phyloP scores from a whole-genome alignment of 495 filamentous ascomycete species.

The Hamigera avellanea region DNA sequence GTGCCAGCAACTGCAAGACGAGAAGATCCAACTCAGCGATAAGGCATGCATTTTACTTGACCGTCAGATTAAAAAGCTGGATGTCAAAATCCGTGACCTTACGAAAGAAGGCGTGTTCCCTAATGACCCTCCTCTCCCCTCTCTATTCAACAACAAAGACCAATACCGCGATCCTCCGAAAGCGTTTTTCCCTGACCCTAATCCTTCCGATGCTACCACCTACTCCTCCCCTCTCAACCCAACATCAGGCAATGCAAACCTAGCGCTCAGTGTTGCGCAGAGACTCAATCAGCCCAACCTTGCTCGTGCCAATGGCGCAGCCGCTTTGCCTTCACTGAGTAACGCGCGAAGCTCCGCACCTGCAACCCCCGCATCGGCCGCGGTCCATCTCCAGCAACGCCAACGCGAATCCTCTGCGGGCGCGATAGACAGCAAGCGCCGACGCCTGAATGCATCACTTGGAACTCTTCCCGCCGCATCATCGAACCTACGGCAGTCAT shows the following conservation, averaged over 20 bases:
- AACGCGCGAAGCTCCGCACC: conserved; percentile 44
- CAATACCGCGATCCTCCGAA: conserved; percentile 44
- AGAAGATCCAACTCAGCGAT: conserved; percentile 71
- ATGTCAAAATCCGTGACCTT: conserved; percentile 74
- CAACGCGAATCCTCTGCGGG: conserved; percentile 71
- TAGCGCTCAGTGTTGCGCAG: conserved; percentile 31
- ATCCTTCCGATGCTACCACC: conserved; percentile 25
- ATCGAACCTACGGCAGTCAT: conserved; percentile 70
- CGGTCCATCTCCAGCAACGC: conserved; percentile 48
- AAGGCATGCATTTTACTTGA: conserved; percentile 72
- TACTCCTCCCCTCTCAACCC: conserved; percentile 30
- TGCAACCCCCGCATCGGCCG: conserved; percentile 50
- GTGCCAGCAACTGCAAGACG: conserved; percentile 65
- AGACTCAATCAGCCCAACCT: conserved; percentile 33
- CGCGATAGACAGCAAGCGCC: conserved; percentile 59
- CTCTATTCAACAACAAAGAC: conserved; percentile 54
- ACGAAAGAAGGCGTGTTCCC: conserved; percentile 69
- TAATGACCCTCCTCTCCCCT: conserved; percentile 67
- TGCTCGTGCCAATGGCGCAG: conserved; percentile 11
- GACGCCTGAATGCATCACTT: conserved; percentile 54
- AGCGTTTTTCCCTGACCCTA: conserved; percentile 35
- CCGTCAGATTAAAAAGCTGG: conserved; percentile 78
- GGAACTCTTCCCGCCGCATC: conserved; percentile 56
- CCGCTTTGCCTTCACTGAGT: conserved; percentile 16
- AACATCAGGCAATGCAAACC: conserved; percentile 32